Percentiles rank a stretch among this genome's conserved stretches.
phyloP scores from a whole-genome alignment of 306 rosid species.

The Gleditsia sinensis region DNA sequence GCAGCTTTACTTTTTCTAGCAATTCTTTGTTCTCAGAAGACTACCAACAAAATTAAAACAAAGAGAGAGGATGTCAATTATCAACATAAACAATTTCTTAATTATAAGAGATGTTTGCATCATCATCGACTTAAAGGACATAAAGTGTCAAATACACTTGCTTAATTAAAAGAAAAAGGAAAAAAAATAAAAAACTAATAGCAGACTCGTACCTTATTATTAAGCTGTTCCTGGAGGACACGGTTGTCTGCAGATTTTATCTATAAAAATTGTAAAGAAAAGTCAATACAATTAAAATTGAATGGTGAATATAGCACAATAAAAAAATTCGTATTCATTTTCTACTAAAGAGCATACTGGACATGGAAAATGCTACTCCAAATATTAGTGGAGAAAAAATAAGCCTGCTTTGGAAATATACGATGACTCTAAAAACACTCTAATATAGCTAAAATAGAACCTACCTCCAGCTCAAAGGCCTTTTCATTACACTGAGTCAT shows the following conservation, averaged over 20 bases:
- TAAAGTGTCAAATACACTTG: constrained; percentile 15
- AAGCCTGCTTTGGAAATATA: constrained; percentile 9
- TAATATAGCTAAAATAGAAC: constrained; percentile 35
- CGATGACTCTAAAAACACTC: constrained; percentile 31
- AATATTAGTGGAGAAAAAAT: background rate
- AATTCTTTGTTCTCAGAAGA: constrained; percentile 75
- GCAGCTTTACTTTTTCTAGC: constrained; percentile 66
- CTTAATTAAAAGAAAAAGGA: background rate
- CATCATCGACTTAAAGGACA: constrained; percentile 14
- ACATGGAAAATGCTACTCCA: constrained; percentile 20
- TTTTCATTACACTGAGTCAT: constrained; percentile 91
- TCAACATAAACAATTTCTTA: constrained; percentile 17
- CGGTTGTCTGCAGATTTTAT: constrained; percentile 96
- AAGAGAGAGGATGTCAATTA: constrained; percentile 2
- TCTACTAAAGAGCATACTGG: background rate
- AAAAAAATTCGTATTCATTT: background rate
- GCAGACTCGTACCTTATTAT: constrained; percentile 63
- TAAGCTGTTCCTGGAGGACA: constrained; percentile 91
- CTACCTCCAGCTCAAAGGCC: constrained; percentile 96
- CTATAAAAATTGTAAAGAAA: constrained; percentile 46
- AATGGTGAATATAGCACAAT: background rate
- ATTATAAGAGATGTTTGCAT: constrained; percentile 10
- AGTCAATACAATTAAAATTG: constrained; percentile 3
- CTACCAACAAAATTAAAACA: constrained; percentile 54
- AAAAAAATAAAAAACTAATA: background rate